Base-by-base conservation (phyloP, 306 rosid genomes). In the Astragalus glycyphyllos region DNA sequence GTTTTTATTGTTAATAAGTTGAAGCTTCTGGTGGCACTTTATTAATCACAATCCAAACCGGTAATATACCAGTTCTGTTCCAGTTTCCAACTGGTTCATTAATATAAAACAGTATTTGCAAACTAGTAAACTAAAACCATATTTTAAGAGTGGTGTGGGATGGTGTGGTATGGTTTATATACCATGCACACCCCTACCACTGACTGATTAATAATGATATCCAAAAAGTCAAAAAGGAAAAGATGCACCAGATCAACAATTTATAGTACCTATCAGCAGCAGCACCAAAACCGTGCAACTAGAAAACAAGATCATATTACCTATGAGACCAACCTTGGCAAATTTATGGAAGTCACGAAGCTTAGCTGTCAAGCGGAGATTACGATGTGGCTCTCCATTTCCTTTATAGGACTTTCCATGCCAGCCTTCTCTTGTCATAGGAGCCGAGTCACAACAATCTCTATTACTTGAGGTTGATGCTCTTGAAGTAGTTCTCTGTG, bases 361-460 rank as follows among this genome's bases (percentile, higher is more conserved):
- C 81, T 87, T 89, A 79, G 96, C 75, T 71, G 99, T 91, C 86
- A 94, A 84, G 38, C 96, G 92, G 62, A 94, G 89, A 84, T 84
- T 74, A 63, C 90, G 89, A 51, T 72, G 74, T 40, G 85, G 77
- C 76, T 94, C 99, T n/a, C 80, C 91, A 77, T 83, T 79, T 68
- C 95, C 97, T 86, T 63, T 91, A 72, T n/a, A 54, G 68, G 64
- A 71, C 81, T 81, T 94, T 75, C 96, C 96, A 26, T 89, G 89
- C 83, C 89, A 89, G 80, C 44, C 58, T 63, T 94, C 99, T 79
- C 86, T 84, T 69, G 92, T 77, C 69, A 76, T 15, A 15, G 96
- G 80, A 79, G 79, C 34, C 53, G 75, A 77, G 69, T 89, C 96
- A 38, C 63, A 26, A 47, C 71, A 79, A 59, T 85, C 96, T 89